These are phyloP conservation scores for Urtica urens DNA, from an alignment of 306 rosid species.

Conservation along the genomic window DNA sequence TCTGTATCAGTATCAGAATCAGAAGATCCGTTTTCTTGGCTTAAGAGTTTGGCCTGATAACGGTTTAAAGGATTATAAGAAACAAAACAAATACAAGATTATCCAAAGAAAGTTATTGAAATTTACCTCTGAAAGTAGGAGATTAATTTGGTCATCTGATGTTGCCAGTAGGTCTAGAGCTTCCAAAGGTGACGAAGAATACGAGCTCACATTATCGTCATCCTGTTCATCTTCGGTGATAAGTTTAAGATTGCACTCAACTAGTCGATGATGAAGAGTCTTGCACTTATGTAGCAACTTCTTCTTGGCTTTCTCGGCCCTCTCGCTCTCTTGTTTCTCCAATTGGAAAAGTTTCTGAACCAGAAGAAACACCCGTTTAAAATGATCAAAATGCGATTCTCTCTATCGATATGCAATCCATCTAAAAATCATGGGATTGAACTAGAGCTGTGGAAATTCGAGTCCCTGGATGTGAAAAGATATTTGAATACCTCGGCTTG, in stretches of 20 bases:
- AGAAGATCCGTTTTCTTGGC: constrained; percentile 26
- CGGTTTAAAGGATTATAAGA: neutral
- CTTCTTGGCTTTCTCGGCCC: constrained; percentile 34
- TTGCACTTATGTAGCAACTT: constrained; percentile 45
- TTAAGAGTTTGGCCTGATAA: constrained; percentile 54
- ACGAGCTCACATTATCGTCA: constrained; percentile 16
- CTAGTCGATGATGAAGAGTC: constrained; percentile 52
- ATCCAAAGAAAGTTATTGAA: constrained; percentile 2
- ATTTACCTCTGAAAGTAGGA: constrained; percentile 61
- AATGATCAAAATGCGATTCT: no score
- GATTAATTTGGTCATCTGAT: constrained; percentile 53
- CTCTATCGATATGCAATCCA: neutral
- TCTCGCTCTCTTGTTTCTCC: constrained; percentile 52
- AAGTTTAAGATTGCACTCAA: constrained; percentile 45
- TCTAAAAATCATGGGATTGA: neutral
- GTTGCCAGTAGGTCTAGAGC: constrained; percentile 42
- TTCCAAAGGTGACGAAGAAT: constrained; percentile 37
- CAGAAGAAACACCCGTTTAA: neutral
- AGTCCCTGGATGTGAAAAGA: no score
- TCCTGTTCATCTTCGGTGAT: constrained; percentile 27
- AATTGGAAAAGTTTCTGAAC: constrained; percentile 44
- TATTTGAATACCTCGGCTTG: constrained; percentile 30
- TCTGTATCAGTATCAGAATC: constrained; percentile 29
- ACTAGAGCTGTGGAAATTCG: neutral
- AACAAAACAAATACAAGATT: neutral